These are phyloP conservation scores for Colletotrichum sp. DNA, from an alignment of 2,329 filamentous ascomycete species.

Conservation along the genomic window DNA sequence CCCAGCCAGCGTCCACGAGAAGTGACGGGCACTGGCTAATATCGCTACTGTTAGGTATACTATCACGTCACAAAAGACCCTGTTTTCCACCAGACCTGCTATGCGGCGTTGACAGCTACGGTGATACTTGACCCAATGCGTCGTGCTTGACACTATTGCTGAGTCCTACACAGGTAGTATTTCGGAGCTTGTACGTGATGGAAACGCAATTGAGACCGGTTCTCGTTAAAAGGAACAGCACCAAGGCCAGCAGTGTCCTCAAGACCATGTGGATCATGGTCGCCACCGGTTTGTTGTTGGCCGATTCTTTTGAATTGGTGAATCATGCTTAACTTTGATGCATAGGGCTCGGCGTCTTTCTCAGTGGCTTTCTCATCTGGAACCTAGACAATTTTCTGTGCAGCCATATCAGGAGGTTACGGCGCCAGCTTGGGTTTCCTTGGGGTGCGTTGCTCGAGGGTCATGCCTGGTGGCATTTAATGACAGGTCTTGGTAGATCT, in stretches of 20 bases:
- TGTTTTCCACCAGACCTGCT: constrained; percentile 81
- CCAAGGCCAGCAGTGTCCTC: constrained; percentile 52
- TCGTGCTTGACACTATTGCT: not conserved
- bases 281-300: constrained; percentile 44
- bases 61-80: constrained; percentile 87
- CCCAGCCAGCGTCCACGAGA: not conserved
- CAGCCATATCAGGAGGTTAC: constrained; percentile 65
- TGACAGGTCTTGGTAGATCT: constrained; percentile 72
- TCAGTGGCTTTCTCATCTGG: constrained; percentile 80
- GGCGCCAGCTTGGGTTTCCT: constrained; percentile 73
- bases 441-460: constrained; percentile 76
- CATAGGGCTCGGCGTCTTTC: constrained; percentile 71
- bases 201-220: constrained; percentile 51
- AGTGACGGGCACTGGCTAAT: not conserved
- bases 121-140: not conserved
- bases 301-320: not conserved
- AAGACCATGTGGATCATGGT: constrained; percentile 81
- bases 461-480: constrained; percentile 71
- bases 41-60: constrained; percentile 29
- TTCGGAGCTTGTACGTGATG: constrained; percentile 81
- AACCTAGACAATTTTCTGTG: constrained; percentile 82
- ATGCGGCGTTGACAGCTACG: constrained; percentile 72
- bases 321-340: not conserved
- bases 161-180: constrained; percentile 52
- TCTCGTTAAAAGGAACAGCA: constrained; percentile 48